Evolutionary conservation across 768 basidiomycete genomes (phyloP), one percentile per base, ranked within the genome.

Genomic region (Lentinula guzmanii): DNA sequence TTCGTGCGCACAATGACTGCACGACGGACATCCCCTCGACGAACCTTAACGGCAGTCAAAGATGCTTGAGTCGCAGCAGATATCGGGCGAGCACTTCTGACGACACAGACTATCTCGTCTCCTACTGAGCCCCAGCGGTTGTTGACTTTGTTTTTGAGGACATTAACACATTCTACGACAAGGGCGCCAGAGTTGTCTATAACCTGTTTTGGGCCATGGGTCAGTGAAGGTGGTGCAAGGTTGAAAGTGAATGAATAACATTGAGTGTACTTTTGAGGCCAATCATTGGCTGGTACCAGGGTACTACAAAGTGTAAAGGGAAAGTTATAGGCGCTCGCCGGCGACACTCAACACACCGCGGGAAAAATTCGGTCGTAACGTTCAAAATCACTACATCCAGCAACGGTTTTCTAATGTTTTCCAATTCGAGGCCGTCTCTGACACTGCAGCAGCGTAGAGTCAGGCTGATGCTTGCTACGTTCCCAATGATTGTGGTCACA

Each of bases 141-240:
- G 72, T 92, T 95, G 67, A 94, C 92, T 74, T 98, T 98, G 71
- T 92, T 87, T 75, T 98, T 98, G 61, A 97, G 81, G 33, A 98
- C 86, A 73, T 98, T 97, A 71, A 98, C 93, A 70, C 95, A 97
- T 79, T 98, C 96, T 45, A 95, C 88, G 63, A 96, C 77, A 64
- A 98, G 81, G 6, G 93, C 95, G 35, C 96, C 96, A 5, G 96
- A 95, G 75, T 98, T 98, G 80, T 98, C 96, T 73, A 98, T 97
- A 65, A 93, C 88, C 92, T 94, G 66, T 45, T 21, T 24, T 39
- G 39, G n/a, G 15, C 37, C 34, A n/a, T 8, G 10, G 58, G 24
- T 13, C 6, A 64, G 42, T 37, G 55, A 46, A 24, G 16, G 33
- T 7, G 18, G 21, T 43, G 45, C 28, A 53, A 41, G 28, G 16